Conservation (phyloP, 257 asterid species). For the Verbascum thapsus region DNA sequence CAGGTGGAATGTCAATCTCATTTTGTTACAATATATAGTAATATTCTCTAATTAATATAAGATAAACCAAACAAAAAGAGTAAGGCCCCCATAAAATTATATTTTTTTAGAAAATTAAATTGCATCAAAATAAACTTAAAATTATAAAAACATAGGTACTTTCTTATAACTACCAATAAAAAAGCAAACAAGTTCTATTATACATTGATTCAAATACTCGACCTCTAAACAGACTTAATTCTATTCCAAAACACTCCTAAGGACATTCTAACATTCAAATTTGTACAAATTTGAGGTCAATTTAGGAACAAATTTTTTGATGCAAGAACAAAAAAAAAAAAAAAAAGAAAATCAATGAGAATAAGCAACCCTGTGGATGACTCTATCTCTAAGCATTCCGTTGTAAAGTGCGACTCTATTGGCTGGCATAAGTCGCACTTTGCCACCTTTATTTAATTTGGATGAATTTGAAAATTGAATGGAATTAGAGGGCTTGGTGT, state of each 20-base stretch:
- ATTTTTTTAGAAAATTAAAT: no score
- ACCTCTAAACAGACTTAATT: no score
- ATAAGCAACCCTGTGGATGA: constrained; percentile 50
- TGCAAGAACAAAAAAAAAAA: not conserved
- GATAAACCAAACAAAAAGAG: not conserved
- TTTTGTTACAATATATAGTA: not conserved
- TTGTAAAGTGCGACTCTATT: constrained; percentile 73
- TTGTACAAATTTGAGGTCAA: constrained; percentile 28
- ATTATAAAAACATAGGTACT: not conserved
- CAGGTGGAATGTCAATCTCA: constrained; percentile 3
- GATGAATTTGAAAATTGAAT: constrained; percentile 21
- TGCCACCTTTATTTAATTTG: constrained; percentile 32
- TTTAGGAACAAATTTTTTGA: not conserved
- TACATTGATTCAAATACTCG: no score
- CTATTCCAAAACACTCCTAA: no score
- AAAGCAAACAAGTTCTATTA: no score
- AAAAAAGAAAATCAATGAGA: constrained; percentile 38
- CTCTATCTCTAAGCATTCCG: constrained; percentile 71
- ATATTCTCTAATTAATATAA: constrained; percentile 6
- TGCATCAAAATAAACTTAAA: no score
- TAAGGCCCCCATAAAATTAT: no score
- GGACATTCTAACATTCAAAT: no score
- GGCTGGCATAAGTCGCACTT: constrained; percentile 55
- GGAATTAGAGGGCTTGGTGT: not conserved
- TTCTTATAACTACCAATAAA: no score